Evolutionary conservation across 1,284 basidiomycete genomes (phyloP).

Genomic region (Moniliophthora roreri): DNA sequence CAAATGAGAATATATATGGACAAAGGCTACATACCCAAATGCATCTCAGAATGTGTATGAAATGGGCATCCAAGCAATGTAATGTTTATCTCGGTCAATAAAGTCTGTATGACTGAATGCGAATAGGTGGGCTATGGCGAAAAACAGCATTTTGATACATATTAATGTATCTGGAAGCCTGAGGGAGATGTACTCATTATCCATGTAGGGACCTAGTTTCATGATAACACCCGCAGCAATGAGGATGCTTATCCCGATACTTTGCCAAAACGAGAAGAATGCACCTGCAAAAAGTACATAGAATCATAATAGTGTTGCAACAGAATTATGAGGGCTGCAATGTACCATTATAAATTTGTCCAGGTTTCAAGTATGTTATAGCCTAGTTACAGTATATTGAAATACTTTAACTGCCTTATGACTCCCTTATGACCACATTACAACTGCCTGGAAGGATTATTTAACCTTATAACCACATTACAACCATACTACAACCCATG

Average conservation of each 20-base stretch:
- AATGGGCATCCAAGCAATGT: conserved; percentile 86
- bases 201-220: conserved; percentile 83
- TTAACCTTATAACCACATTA: no score
- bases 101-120: conserved; percentile 88
- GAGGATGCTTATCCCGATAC: conserved; percentile 83
- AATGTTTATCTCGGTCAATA: conserved; percentile 58
- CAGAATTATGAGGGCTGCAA: no score
- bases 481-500: no score
- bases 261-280: conserved; percentile 99
- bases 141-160: conserved; percentile 97
- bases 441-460: no score
- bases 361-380: no score
- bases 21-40: conserved; percentile 76
- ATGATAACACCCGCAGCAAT: conserved; percentile 81
- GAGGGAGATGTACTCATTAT: conserved; percentile 88
- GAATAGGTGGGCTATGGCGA: conserved; percentile 91
- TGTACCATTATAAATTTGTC: no score
- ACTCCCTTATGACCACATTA: no score
- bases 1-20: no score
- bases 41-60: conserved; percentile 87
- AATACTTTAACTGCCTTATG: no score
- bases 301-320: no score
- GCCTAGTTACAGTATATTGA: no score
- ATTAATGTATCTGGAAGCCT: conserved; percentile 90
- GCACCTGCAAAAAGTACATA: no score